Evolutionary conservation across 2,329 filamentous ascomycete species (phyloP).

Genomic region (Colletotrichum euphorbiae): DNA sequence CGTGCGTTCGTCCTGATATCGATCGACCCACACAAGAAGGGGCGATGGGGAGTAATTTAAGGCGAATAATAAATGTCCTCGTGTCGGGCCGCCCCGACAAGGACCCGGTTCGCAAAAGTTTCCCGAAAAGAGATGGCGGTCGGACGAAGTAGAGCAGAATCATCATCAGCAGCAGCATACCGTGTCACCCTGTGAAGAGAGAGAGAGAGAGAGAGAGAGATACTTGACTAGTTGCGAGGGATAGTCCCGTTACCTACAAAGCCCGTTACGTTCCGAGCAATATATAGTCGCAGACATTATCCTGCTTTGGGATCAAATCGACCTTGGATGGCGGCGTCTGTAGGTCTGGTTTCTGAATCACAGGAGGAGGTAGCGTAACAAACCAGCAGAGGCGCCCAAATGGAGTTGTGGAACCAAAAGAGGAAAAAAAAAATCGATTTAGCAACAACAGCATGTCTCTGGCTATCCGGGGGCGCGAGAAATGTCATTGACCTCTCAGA

Average conservation of each 20-base stretch:
- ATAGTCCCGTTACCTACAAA: neutral
- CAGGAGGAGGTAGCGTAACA: neutral
- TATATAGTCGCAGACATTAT: neutral
- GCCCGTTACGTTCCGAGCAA: neutral
- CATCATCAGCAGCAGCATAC: neutral
- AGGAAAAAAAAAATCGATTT: neutral
- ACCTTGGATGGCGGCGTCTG: too few species aligned
- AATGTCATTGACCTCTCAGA: conserved; percentile 15
- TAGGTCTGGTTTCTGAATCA: neutral
- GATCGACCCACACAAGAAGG: conserved; percentile 15
- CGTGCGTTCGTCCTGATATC: neutral
- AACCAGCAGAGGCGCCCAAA: neutral
- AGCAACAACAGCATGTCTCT: neutral
- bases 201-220: too few species aligned
- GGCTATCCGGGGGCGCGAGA: conserved; percentile 6
- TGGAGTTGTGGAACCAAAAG: neutral
- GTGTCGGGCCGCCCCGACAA: conserved; percentile 37
- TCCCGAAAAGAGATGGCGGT: conserved; percentile 6
- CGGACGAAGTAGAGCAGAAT: conserved; percentile 18
- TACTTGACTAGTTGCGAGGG: neutral
- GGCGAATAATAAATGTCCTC: conserved; percentile 16
- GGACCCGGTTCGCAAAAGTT: conserved; percentile 23
- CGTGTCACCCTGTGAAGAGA: too few species aligned
- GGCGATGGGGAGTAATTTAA: neutral
- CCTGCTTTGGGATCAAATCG: neutral